phyloP scores from a whole-genome alignment of 805 yeast species.

The Lipomyces mesembrius region DNA sequence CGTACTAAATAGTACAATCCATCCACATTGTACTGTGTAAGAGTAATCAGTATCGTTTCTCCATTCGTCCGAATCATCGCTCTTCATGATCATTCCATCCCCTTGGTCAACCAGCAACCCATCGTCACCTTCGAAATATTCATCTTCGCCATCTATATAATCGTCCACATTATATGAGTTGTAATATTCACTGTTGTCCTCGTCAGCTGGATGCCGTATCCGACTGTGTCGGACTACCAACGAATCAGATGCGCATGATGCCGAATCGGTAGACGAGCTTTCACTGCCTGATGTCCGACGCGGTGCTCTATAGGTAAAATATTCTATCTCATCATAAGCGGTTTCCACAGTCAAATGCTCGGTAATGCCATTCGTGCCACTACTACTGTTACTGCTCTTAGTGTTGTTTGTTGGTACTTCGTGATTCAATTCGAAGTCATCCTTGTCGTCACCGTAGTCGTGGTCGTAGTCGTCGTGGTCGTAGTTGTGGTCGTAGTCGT shows the following conservation, averaged over 20 bases:
- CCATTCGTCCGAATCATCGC: slow-evolving; percentile 10
- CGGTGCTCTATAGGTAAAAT: neutral
- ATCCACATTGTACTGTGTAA: slow-evolving; percentile 36
- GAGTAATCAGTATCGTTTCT: slow-evolving; percentile 5
- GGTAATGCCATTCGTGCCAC: neutral
- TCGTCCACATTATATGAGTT: slow-evolving; percentile 14
- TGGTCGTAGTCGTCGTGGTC: too few species aligned
- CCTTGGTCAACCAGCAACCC: neutral
- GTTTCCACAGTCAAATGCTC: slow-evolving; percentile 1
- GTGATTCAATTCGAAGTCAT: neutral
- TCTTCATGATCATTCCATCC: slow-evolving; percentile 2
- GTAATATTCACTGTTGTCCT: slow-evolving; percentile 5
- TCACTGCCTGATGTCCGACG: neutral
- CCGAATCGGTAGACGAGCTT: neutral
- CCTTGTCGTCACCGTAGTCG: neutral
- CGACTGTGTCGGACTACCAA: neutral
- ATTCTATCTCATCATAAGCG: neutral
- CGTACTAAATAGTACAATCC: slow-evolving; percentile 32
- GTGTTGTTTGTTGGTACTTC: neutral
- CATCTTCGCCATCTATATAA: slow-evolving; percentile 14
- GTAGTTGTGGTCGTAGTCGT: too few species aligned
- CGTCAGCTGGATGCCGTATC: slow-evolving; percentile 7
- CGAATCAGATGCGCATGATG: slow-evolving; percentile 1
- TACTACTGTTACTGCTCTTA: neutral
- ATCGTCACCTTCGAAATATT: slow-evolving; percentile 10